phyloP scores from a whole-genome alignment of 352 stramenopile genomes.

The Pythium vanterpoolii region DNA sequence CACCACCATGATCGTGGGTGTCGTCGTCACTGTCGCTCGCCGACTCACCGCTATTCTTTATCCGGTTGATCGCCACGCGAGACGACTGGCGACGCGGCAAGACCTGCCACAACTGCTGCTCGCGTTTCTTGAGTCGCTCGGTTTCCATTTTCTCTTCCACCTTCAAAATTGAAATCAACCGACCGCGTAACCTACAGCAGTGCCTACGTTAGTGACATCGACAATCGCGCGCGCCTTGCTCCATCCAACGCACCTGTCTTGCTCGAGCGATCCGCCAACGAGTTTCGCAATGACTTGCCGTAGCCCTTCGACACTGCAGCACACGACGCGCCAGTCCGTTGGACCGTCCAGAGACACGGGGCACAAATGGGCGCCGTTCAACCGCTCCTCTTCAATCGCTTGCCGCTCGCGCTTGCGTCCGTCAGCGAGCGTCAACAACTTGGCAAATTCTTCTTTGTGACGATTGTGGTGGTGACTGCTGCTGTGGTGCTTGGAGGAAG shows the following conservation, averaged over 20 bases:
- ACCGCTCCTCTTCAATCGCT: constrained; percentile 51
- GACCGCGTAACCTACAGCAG: constrained; percentile 45
- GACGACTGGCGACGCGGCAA: constrained; percentile 80
- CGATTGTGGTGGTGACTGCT: constrained; percentile 55
- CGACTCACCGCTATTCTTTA: constrained; percentile 55
- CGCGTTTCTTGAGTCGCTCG: constrained; percentile 60
- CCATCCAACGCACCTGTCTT: constrained; percentile 42
- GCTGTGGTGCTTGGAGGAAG: constrained; percentile 44
- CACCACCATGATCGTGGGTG: constrained; percentile 2
- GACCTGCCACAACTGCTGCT: constrained; percentile 68
- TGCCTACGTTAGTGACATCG: background rate
- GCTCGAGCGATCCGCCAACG: constrained; percentile 62
- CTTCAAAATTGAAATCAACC: constrained; percentile 79
- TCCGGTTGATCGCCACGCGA: constrained; percentile 73
- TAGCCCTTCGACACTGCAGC: constrained; percentile 63
- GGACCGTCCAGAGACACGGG: constrained; percentile 43
- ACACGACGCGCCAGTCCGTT: constrained; percentile 65
- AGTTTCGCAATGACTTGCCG: constrained; percentile 50
- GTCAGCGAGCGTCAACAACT: constrained; percentile 51
- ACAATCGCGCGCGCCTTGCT: background rate
- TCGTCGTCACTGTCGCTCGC: constrained; percentile 40
- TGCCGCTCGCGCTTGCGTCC: constrained; percentile 56
- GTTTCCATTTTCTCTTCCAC: constrained; percentile 67
- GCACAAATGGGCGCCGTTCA: constrained; percentile 32
- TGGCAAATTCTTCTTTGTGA: constrained; percentile 65